phyloP scores from a whole-genome alignment of 768 basidiomycete genomes.

The Lactifluus echinatus region DNA sequence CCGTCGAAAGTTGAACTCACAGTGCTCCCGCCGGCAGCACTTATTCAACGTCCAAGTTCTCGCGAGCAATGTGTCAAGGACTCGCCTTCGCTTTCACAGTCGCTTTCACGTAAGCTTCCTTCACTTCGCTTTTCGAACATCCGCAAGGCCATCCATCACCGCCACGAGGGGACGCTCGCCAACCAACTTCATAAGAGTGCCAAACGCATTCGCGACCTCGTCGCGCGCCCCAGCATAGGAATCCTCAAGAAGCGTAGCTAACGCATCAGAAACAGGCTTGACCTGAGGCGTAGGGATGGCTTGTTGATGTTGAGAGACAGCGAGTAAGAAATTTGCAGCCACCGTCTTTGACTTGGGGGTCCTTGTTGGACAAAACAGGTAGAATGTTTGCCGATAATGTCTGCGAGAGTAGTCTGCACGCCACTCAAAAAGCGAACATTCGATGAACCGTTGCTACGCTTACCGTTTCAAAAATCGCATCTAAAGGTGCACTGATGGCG shows the following conservation, averaged over 20 bases:
- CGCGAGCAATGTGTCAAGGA: too few relatives aligned
- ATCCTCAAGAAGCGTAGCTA: constrained; percentile 76
- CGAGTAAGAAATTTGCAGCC: constrained; percentile 84
- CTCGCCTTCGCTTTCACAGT: too few relatives aligned
- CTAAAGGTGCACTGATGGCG: constrained; percentile 76
- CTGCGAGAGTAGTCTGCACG: constrained; percentile 62
- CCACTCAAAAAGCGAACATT: constrained; percentile 11
- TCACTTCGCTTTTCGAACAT: constrained; percentile 80
- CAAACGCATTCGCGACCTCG: constrained; percentile 83
- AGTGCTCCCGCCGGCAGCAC: too few relatives aligned
- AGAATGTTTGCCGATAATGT: constrained; percentile 79
- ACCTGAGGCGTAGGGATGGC: constrained; percentile 70
- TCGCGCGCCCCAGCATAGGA: constrained; percentile 81
- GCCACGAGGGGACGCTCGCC: constrained; percentile 89
- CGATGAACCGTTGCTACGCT: constrained; percentile 25
- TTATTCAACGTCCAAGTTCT: too few relatives aligned
- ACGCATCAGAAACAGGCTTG: constrained; percentile 69
- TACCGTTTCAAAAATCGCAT: constrained; percentile 82
- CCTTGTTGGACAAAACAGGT: constrained; percentile 74
- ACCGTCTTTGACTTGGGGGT: constrained; percentile 94
- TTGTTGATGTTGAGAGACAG: constrained; percentile 60
- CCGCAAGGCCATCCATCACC: constrained; percentile 74
- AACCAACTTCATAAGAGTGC: constrained; percentile 92
- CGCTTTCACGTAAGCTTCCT: too few relatives aligned
- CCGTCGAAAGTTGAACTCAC: too few relatives aligned